phyloP scores from a whole-genome alignment of 1,284 basidiomycete genomes.

The Microbotryum silenes-acaulis region DNA sequence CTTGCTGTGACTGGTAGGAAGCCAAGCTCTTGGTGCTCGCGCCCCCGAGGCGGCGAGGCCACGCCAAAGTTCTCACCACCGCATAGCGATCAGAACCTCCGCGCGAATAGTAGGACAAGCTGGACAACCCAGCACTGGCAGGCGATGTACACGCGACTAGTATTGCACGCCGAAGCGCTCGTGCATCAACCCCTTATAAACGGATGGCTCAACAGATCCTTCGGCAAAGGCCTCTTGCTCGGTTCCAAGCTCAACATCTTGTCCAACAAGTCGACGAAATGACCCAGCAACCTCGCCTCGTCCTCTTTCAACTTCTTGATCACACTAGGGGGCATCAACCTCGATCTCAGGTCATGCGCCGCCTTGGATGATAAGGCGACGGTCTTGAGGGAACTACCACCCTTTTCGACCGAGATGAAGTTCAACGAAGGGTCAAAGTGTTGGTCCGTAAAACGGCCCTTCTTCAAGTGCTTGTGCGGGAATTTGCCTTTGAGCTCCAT shows the following conservation, averaged over 20 bases:
- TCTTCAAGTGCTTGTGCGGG: conserved; percentile 88
- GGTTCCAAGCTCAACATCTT: conserved; percentile 90
- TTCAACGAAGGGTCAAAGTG: conserved; percentile 90
- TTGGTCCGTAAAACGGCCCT: conserved; percentile 78
- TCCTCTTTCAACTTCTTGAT: conserved; percentile 70
- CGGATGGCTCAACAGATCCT: conserved; percentile 28
- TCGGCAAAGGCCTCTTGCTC: conserved; percentile 50
- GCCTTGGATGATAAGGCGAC: conserved; percentile 73
- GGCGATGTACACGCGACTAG: neutral
- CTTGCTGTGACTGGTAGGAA: too few relatives aligned
- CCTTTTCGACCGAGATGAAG: conserved; percentile 68
- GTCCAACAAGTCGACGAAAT: conserved; percentile 85
- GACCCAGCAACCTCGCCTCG: conserved; percentile 70
- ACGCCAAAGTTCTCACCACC: too few relatives aligned
- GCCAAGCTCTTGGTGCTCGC: too few relatives aligned
- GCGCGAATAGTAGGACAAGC: too few relatives aligned
- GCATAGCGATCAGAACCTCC: neutral
- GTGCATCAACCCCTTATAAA: conserved; percentile 22
- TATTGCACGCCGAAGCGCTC: neutral
- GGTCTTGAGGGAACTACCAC: conserved; percentile 68
- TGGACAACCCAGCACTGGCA: too few relatives aligned
- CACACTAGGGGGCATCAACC: conserved; percentile 70
- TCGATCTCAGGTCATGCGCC: conserved; percentile 65
- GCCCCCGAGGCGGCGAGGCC: too few relatives aligned
- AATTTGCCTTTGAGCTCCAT: conserved; percentile 95